Conservation (phyloP, 2,329 filamentous ascomycete species). For the Septoria petroselini region DNA sequence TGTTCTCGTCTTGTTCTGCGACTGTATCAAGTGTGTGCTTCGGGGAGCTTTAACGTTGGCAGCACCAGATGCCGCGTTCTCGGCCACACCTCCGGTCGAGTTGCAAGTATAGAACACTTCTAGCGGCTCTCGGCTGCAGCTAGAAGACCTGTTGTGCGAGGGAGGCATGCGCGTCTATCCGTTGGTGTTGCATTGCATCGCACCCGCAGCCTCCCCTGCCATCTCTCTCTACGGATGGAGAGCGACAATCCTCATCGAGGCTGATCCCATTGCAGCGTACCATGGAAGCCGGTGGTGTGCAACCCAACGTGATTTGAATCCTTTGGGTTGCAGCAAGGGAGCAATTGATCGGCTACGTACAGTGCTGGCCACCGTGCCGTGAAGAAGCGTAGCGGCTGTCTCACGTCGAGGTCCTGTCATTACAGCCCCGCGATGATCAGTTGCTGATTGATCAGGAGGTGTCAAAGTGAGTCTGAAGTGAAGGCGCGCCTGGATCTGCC, state of each 20-base stretch:
- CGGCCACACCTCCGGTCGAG: background rate
- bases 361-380: constrained; percentile 8
- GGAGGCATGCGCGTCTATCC: constrained; percentile 5
- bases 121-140: constrained; percentile 10
- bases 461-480: too few species aligned
- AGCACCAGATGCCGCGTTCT: background rate
- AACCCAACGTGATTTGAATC: constrained; percentile 20
- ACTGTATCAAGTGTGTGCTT: background rate
- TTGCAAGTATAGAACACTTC: background rate
- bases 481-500: too few species aligned
- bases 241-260: constrained; percentile 2
- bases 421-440: background rate
- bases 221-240: background rate
- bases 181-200: constrained; percentile 13
- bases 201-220: constrained; percentile 11
- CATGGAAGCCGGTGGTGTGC: constrained; percentile 9
- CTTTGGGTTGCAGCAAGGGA: constrained; percentile 18
- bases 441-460: too few species aligned
- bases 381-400: constrained; percentile 16
- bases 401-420: constrained; percentile 17
- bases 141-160: constrained; percentile 16
- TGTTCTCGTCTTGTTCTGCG: background rate
- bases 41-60: background rate
- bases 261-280: background rate
- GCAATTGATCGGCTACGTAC: constrained; percentile 16